Evolutionary conservation across 768 basidiomycete genomes (phyloP), one percentile per base, ranked within the genome.

Genomic region (Tricholoma sp.): DNA sequence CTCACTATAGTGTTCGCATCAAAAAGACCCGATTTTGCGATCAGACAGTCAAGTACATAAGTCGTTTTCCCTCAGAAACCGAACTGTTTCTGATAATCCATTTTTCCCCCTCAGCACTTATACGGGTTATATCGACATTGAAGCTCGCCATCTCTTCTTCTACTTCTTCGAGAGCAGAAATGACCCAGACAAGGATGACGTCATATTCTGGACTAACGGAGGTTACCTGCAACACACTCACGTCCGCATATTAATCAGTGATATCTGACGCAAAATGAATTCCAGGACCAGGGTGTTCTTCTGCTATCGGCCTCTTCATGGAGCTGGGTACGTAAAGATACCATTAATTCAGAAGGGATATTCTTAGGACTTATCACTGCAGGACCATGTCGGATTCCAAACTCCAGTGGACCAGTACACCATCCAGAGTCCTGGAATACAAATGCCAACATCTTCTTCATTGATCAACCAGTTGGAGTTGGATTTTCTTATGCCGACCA

Each of bases 121-220:
- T n/a, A 51, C 50, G 12, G 50, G 50, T n/a, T 51, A 51, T 35
- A 51, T 51, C 29, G 50, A 51, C 27, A 34, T 51, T 16, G 74
- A 82, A 64, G 75, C 83, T 5, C 76, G 83, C 4, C 85, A 86
- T 63, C 60, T 86, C 16, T 86, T 86, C 66, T 89, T 89, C 75
- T 87, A 87, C 72, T 89, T 89, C 67, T 90, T 90, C 66, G 86
- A 90, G 66, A 85, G 83, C 56, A 72, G 89, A 51, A 79, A 69
- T 52, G 73, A 85, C 58, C 84, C 85, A 5, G 78, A 76, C 34
- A 79, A 71, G 54, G 84, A 85, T 65, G 83, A 84, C 61, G 79
- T 85, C 7, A 81, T 85, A 9, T 81, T 85, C 63, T 80, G 79
- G 79, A 77, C 76, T 0, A 79, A 75, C 51, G 78, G 78, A 60